Percentiles rank a stretch among this genome's conserved stretches.
Conservation (phyloP, 306 rosid genomes). For the Adenanthera pavonina region DNA sequence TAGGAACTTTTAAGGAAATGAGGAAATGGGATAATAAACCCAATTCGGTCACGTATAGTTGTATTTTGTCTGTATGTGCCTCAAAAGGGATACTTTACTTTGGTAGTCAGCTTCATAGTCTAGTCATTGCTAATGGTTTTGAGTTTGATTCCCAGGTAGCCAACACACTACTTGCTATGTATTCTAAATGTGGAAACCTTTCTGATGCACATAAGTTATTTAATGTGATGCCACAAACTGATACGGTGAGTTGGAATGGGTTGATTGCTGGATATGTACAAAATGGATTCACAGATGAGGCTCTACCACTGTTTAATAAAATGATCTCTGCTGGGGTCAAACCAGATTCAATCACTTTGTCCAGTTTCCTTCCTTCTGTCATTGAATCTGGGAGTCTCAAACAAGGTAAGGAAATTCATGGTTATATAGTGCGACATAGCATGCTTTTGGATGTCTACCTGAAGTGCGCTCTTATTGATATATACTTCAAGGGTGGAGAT, state of each 20-base stretch:
- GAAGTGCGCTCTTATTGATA: conserved; percentile 74
- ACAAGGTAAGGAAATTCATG: conserved; percentile 68
- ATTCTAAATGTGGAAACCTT: conserved; percentile 64
- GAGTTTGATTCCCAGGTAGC: conserved; percentile 64
- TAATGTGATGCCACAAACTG: conserved; percentile 54
- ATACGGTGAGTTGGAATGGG: conserved; percentile 78
- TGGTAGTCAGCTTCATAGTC: conserved; percentile 82
- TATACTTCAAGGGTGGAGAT: conserved; percentile 64
- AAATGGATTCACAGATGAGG: conserved; percentile 64
- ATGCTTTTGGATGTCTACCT: conserved; percentile 67
- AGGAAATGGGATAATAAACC: conserved; percentile 49
- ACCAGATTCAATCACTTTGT: conserved; percentile 69
- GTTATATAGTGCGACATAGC: conserved; percentile 61
- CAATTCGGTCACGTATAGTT: conserved; percentile 64
- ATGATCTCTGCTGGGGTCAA: conserved; percentile 66
- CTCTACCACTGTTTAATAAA: conserved; percentile 52
- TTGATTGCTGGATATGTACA: conserved; percentile 75
- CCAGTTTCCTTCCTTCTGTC: conserved; percentile 77
- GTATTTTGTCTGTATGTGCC: conserved; percentile 66
- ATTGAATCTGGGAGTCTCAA: conserved; percentile 53
- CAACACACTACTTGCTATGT: conserved; percentile 67
- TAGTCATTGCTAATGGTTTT: conserved; percentile 58
- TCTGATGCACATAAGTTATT: conserved; percentile 58
- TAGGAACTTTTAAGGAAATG: conserved; percentile 60
- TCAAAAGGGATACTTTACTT: conserved; percentile 52